Evolutionary conservation across 495 filamentous ascomycete species (phyloP).

Genomic region (Neurospora pannonica): DNA sequence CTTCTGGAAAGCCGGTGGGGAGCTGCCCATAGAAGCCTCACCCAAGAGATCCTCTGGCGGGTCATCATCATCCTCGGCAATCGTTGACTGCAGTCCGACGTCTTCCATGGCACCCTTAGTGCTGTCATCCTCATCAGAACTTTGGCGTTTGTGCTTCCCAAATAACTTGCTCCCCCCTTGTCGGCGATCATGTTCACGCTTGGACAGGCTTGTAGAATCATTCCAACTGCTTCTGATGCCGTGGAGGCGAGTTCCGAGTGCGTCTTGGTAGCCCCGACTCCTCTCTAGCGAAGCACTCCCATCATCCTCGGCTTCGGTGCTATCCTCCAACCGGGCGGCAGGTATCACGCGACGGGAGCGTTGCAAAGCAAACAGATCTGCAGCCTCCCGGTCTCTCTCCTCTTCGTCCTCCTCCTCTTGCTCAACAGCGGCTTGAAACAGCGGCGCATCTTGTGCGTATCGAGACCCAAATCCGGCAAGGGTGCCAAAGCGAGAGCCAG

Average conservation of each 20-base stretch:
- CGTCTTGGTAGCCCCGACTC: conserved; percentile 42
- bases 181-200: conserved; percentile 12
- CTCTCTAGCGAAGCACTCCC: conserved; percentile 47
- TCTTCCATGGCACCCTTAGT: conserved; percentile 71
- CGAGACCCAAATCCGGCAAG: conserved; percentile 71
- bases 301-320: conserved; percentile 68
- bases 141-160: conserved; percentile 20
- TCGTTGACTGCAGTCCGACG: conserved; percentile 64
- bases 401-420: conserved; percentile 85
- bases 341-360: conserved; percentile 82
- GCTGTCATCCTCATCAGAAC: conserved; percentile 40
- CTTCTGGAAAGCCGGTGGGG: conserved; percentile 78
- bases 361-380: conserved; percentile 87
- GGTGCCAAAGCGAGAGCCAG: conserved; percentile 57
- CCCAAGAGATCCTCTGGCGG: conserved; percentile 50
- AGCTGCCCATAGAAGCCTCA: conserved; percentile 48
- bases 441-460: conserved; percentile 63
- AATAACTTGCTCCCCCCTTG: conserved; percentile 37
- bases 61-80: conserved; percentile 45
- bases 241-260: conserved; percentile 31
- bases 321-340: conserved; percentile 65
- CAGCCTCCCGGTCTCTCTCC: conserved; percentile 64
- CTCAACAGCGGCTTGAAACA: conserved; percentile 78
- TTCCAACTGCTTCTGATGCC: conserved; percentile 56
- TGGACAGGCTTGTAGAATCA: conserved; percentile 34